Base-by-base conservation (phyloP, 305 asterid genomes). In the Plantago lanceolata region DNA sequence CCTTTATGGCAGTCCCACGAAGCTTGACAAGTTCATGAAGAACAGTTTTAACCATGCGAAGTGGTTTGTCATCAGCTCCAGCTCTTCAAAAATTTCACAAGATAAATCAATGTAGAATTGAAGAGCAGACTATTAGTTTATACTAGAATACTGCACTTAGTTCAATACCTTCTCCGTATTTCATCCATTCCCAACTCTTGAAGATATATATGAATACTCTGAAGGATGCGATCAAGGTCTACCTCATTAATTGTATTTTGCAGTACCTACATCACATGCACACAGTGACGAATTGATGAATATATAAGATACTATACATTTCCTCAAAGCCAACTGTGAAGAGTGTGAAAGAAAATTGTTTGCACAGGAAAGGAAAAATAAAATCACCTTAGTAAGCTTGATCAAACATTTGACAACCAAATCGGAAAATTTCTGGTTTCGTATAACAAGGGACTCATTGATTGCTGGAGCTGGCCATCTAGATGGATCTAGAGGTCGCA, bases 11-110 rank as follows among this genome's bases (percentile, higher is more conserved):
- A 75, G 98, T 94, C 72, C 97, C 97, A 26, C 95, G 96, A 78
- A 94, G 95, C 83, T 94, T 94, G 64, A 94, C 99, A 77, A 94
- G 98, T 76, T 94, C 99, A 48, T 91, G 98, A 56, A 94, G 84
- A 77, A 94, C 99, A 67, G 98, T 90, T 85, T 94, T 94, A 69
- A 94, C 99, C 99, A 94, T 94, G 68, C 99, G 90, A 68, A 94
- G 88, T 55, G 99, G 98, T 68, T 94, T 94, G 76, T 94, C 99
- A 78, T 91, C 99, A 57, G 99, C 99, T 67, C 98, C 99, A 65
- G 99, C 99, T 82, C 99, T 94, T 70, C 62, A 69, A 43, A 45
- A 48, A 71, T 57, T 66, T 51, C 24, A 72, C 29, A 58, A 61
- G 40, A 31, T 18, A 50, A 65, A 21, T 26, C 14, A 9, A 52